Conservation (phyloP, 257 asterid species). For the Salvia hispanica region DNA sequence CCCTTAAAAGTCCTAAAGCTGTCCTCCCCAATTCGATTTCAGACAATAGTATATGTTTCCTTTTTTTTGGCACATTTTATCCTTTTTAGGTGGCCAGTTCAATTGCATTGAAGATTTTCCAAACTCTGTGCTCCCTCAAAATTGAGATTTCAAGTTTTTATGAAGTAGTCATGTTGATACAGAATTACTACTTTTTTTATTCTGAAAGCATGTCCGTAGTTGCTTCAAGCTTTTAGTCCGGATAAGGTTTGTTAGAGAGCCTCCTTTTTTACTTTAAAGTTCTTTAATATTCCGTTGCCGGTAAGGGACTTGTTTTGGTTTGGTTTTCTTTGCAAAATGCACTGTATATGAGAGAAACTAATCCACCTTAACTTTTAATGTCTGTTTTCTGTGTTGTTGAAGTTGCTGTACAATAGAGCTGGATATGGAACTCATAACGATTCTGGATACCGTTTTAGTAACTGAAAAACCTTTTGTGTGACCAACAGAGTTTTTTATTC, state of each 20-base stretch:
- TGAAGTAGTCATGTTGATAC: background rate
- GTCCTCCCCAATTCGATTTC: background rate
- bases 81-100: background rate
- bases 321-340: background rate
- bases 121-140: background rate
- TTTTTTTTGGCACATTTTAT: background rate
- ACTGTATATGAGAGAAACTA: background rate
- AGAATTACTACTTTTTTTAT: background rate
- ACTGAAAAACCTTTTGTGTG: background rate
- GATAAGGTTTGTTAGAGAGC: slow-evolving; percentile 5
- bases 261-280: background rate
- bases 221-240: background rate
- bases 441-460: background rate
- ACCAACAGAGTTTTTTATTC: background rate
- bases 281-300: background rate
- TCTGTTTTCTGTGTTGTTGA: no score
- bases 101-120: background rate
- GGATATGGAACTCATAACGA: background rate
- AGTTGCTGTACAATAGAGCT: background rate
- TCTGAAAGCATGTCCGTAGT: background rate
- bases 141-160: background rate
- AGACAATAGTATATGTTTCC: background rate
- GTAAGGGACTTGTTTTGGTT: background rate
- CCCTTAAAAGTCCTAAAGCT: no score
- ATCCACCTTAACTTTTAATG: no score